These are phyloP conservation scores for Persicaria maculosa DNA, from an alignment of 148 eudicot species.

Conservation along the genomic window DNA sequence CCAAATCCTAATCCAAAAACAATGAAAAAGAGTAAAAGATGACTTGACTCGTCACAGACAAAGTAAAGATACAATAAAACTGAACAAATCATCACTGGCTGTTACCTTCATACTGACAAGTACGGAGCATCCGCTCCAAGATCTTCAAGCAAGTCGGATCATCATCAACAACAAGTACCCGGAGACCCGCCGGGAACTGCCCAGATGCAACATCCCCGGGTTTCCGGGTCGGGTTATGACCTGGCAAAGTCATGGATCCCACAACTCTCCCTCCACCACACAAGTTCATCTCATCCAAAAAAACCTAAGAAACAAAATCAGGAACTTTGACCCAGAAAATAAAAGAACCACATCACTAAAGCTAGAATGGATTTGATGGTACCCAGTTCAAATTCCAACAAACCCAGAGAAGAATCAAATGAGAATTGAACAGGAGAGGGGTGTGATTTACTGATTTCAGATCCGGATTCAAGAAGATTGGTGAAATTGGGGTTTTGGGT, in stretches of 20 bases:
- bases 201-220: slow-evolving; percentile 32
- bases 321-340: background rate
- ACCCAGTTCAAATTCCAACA: slow-evolving; percentile 2
- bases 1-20: background rate
- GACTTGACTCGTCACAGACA: background rate
- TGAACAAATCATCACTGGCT: background rate
- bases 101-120: slow-evolving; percentile 79
- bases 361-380: background rate
- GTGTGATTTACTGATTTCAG: background rate
- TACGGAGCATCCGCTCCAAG: slow-evolving; percentile 85
- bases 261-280: slow-evolving; percentile 34
- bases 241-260: slow-evolving; percentile 47
- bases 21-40: background rate
- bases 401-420: background rate
- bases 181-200: slow-evolving; percentile 80
- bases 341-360: background rate
- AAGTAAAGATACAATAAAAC: background rate
- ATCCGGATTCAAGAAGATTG: slow-evolving; percentile 1
- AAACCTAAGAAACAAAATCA: background rate
- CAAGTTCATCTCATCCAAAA: slow-evolving; percentile 47
- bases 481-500: background rate
- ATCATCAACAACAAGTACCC: slow-evolving; percentile 93
- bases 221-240: slow-evolving; percentile 42
- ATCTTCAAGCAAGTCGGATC: slow-evolving; percentile 94
- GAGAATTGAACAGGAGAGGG: background rate